Conservation (phyloP, 2,329 filamentous ascomycete species). For the Falciphora oryzae region DNA sequence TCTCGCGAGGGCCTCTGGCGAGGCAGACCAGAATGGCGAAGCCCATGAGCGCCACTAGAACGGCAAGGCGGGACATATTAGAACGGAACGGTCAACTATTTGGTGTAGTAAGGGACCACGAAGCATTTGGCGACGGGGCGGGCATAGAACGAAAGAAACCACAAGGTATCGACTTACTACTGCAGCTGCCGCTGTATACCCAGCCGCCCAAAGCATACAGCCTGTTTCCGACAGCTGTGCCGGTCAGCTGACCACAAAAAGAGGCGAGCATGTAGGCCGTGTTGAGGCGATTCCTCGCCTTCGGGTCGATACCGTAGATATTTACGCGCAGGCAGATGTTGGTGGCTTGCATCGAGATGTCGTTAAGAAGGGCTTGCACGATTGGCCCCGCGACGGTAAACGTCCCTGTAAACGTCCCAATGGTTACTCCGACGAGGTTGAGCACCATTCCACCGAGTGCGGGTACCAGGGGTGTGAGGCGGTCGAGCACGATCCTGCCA, state of each 20-base stretch:
- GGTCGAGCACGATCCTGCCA: slow-evolving; percentile 64
- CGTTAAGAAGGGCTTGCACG: slow-evolving; percentile 63
- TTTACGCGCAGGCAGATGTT: slow-evolving; percentile 68
- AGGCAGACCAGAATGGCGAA: slow-evolving; percentile 30
- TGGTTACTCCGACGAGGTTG: slow-evolving; percentile 53
- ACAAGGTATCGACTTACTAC: slow-evolving; percentile 24
- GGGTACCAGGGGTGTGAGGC: slow-evolving; percentile 61
- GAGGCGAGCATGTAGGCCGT: slow-evolving; percentile 75
- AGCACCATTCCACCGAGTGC: slow-evolving; percentile 57
- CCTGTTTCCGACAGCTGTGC: slow-evolving; percentile 53
- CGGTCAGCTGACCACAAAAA: slow-evolving; percentile 70
- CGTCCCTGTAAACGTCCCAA: slow-evolving; percentile 64
- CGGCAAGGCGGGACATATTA: not conserved
- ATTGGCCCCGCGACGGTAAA: slow-evolving; percentile 66
- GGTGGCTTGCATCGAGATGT: slow-evolving; percentile 66
- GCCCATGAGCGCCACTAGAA: slow-evolving; percentile 30
- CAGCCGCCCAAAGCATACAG: slow-evolving; percentile 47
- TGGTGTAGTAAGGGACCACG: not conserved
- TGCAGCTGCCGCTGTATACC: slow-evolving; percentile 39
- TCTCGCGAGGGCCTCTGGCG: slow-evolving; percentile 33
- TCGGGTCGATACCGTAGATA: slow-evolving; percentile 67
- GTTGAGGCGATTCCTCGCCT: slow-evolving; percentile 69
- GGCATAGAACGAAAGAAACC: not conserved
- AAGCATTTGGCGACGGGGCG: not conserved
- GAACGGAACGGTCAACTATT: too few species aligned